Evolutionary conservation across 441 rosid genomes (phyloP).

Genomic region (Brassica balearica): DNA sequence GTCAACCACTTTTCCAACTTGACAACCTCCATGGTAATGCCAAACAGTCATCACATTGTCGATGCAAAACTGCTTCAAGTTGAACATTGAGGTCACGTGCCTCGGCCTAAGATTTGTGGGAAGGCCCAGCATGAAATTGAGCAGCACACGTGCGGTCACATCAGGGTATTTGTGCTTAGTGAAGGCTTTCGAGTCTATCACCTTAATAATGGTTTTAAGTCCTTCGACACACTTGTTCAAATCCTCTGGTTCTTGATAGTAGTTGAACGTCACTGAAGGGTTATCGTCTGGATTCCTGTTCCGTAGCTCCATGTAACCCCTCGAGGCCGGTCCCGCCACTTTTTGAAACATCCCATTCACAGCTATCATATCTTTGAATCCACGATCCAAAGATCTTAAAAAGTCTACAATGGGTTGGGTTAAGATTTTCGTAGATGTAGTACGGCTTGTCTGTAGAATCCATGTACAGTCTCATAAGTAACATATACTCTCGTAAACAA

Average conservation of each 20-base stretch:
- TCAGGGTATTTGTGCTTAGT: conserved; percentile 41
- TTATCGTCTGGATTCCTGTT: conserved; percentile 48
- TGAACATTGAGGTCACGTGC: conserved; percentile 28
- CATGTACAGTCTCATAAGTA: background rate
- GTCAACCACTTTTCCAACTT: conserved; percentile 52
- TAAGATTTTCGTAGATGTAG: background rate
- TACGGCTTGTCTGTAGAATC: conserved; percentile 22
- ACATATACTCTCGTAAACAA: background rate
- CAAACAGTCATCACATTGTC: conserved; percentile 60
- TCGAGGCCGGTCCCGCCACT: conserved; percentile 48
- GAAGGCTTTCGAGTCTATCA: conserved; percentile 45
- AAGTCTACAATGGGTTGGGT: conserved; percentile 24
- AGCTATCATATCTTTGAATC: conserved; percentile 21
- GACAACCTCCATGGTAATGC: conserved; percentile 68
- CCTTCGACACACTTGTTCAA: conserved; percentile 50
- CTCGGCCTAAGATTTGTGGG: conserved; percentile 52
- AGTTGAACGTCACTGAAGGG: conserved; percentile 56
- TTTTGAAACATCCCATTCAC: conserved; percentile 50
- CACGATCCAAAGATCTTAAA: conserved; percentile 14
- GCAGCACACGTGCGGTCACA: conserved; percentile 28
- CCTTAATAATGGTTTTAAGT: conserved; percentile 47
- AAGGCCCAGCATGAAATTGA: conserved; percentile 37
- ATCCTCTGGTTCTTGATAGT: conserved; percentile 56
- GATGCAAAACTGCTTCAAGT: conserved; percentile 52
- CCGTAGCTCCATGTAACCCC: conserved; percentile 48